Base-by-base conservation (phyloP, 768 basidiomycete species). In the Podaxis mareebaensis region DNA sequence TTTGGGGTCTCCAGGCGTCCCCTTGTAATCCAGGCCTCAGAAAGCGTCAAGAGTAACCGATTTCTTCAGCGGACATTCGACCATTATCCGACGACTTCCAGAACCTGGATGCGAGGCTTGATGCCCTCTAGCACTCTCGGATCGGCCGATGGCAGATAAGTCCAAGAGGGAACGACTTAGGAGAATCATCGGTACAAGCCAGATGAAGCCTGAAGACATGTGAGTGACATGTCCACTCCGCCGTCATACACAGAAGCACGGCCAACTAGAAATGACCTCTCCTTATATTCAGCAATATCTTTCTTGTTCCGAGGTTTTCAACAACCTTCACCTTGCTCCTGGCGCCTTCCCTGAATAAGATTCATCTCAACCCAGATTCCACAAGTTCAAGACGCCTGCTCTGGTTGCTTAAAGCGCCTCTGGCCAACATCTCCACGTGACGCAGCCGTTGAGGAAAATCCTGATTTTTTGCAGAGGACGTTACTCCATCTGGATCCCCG, bases 221-320 rank as follows among this genome's bases (percentile, higher is more conserved):
- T 58, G 56, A 58, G 56, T 46, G 56, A 42, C n/a, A 26, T n/a
- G 20, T 13, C n/a, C 6, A 28, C 20, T 44, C 17, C 1, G 22
- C 49, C 24, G 4, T 6, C 20, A 24, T 28, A 15, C 8, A n/a
- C 15, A 4, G 15, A 20, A 44, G 7, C 36, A 55, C 38, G 17
- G n/a, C 36, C n/a, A 20, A 15, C 8, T 28, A 36, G 13, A 39
- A 55, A 11, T 38, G 36, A 12, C 13, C 7, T 40, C 11, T 11
- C 3, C 56, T 44, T 3, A 38, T 26, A 17, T 6, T 33, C 24
- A 26, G 12, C 36, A 17, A 46, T 58, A 46, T 44, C 56, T 58
- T 58, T n/a, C 13, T 30, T 28, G 7, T 46, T 44, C 42, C 56
- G 56, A 58, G 42, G 56, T 46, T 58, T 44, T 11, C n/a, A 26